A percentile compares a stretch with the other conserved stretches of the same genome.
These are phyloP conservation scores for Boletus subparvulus DNA, from an alignment of 768 basidiomycete genomes.

Conservation along the genomic window DNA sequence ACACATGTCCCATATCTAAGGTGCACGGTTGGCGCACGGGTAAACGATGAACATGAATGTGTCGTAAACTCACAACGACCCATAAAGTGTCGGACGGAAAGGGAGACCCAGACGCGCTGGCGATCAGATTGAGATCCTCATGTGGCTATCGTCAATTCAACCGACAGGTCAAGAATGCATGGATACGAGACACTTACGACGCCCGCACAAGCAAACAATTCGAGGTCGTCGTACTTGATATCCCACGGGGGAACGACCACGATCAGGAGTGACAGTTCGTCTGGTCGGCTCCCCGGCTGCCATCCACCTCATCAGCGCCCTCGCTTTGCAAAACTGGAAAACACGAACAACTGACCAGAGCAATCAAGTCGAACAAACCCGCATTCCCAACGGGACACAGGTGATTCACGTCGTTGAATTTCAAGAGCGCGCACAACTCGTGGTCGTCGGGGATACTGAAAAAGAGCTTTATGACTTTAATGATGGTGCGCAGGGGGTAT, in stretches of 20 bases:
- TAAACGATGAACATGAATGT: not conserved
- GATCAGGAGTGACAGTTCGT: not conserved
- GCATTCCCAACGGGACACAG: not conserved
- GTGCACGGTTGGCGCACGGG: not conserved
- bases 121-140: slow-evolving; percentile 1
- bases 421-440: not conserved
- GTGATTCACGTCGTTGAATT: slow-evolving; percentile 8
- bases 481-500: slow-evolving; percentile 3
- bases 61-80: slow-evolving; percentile 7
- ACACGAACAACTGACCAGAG: not conserved
- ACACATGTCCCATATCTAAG: slow-evolving; percentile 20
- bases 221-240: slow-evolving; percentile 1
- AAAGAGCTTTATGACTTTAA: not conserved
- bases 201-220: not conserved
- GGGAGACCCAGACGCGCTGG: not conserved
- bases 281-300: not conserved
- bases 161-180: not conserved
- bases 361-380: slow-evolving; percentile 7
- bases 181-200: not conserved
- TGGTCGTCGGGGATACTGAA: not conserved
- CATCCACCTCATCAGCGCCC: not conserved
- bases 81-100: slow-evolving; percentile 6
- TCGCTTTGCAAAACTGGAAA: not conserved
- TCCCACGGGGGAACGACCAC: slow-evolving; percentile 1
- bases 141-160: not conserved